Conservation (phyloP, 257 asterid genomes). For the Capsicum baccatum region DNA sequence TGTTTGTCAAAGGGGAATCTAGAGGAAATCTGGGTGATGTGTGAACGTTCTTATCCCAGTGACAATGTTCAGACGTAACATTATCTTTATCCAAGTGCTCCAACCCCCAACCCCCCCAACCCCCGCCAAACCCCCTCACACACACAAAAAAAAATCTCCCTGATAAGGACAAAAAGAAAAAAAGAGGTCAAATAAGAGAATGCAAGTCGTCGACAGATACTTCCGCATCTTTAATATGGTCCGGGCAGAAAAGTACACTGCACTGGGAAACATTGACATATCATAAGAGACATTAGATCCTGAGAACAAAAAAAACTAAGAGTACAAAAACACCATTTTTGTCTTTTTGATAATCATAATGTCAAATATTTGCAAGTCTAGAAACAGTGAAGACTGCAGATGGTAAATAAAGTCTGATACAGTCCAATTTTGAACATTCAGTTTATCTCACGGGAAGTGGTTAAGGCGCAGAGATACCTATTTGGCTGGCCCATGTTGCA, state of each 20-base stretch:
- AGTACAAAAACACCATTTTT: slow-evolving; percentile 12
- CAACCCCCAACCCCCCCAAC: no score
- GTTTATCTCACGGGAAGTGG: neutral
- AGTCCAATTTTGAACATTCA: slow-evolving; percentile 18
- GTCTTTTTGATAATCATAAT: neutral
- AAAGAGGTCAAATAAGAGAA: neutral
- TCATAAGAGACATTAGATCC: slow-evolving; percentile 80
- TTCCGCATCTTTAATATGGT: neutral
- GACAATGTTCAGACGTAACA: no score
- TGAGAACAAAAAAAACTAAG: slow-evolving; percentile 37
- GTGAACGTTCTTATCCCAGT: no score
- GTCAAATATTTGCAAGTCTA: neutral
- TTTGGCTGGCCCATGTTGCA: slow-evolving; percentile 91
- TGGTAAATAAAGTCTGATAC: neutral
- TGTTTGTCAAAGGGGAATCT: no score
- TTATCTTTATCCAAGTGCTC: no score
- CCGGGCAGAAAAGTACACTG: neutral
- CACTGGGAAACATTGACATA: slow-evolving; percentile 45
- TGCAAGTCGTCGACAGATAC: neutral
- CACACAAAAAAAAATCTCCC: no score
- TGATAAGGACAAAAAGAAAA: neutral
- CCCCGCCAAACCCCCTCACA: neutral
- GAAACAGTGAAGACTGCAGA: neutral
- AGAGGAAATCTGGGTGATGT: no score
- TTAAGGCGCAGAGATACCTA: slow-evolving; percentile 50